Evolutionary conservation across 1,139 yeast species (phyloP).

Genomic region (Hemisphaericaspora xylofermentans): DNA sequence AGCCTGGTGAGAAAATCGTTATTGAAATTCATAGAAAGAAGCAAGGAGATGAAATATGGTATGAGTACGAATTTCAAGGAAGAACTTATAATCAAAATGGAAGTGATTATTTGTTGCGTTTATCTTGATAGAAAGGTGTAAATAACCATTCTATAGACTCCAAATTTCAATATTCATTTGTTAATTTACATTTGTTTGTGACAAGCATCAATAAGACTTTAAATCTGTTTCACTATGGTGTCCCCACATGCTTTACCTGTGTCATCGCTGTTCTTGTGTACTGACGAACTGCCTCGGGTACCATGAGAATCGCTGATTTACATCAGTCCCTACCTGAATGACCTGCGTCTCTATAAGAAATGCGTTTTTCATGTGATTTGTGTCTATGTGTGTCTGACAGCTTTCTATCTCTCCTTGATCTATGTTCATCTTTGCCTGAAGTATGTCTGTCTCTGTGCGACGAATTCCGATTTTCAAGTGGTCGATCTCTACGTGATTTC

Average conservation of each 20-base stretch:
- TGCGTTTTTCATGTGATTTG: too few relatives aligned
- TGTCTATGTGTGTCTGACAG: constrained; percentile 3
- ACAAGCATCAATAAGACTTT: too few relatives aligned
- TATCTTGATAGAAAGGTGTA: constrained; percentile 15
- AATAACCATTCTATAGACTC: too few relatives aligned
- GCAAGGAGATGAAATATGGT: constrained; percentile 54
- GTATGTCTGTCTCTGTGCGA: background rate
- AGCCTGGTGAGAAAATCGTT: constrained; percentile 43
- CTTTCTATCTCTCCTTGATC: background rate
- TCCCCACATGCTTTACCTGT: too few relatives aligned
- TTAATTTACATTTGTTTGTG: too few relatives aligned
- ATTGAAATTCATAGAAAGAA: constrained; percentile 38
- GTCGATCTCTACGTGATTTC: background rate
- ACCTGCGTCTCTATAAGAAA: too few relatives aligned
- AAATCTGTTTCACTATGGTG: too few relatives aligned
- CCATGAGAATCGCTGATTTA: too few relatives aligned
- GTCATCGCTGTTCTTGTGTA: too few relatives aligned
- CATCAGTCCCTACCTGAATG: too few relatives aligned
- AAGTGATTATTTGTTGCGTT: constrained; percentile 27
- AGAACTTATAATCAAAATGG: constrained; percentile 22
- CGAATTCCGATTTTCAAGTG: background rate
- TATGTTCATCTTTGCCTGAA: background rate
- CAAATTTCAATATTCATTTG: too few relatives aligned
- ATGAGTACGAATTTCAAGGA: constrained; percentile 60
- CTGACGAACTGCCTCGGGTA: too few relatives aligned